A percentile compares a stretch with the other conserved stretches of the same genome.
phyloP scores from a whole-genome alignment of 495 filamentous ascomycete genomes.

The Copromyces sp. region DNA sequence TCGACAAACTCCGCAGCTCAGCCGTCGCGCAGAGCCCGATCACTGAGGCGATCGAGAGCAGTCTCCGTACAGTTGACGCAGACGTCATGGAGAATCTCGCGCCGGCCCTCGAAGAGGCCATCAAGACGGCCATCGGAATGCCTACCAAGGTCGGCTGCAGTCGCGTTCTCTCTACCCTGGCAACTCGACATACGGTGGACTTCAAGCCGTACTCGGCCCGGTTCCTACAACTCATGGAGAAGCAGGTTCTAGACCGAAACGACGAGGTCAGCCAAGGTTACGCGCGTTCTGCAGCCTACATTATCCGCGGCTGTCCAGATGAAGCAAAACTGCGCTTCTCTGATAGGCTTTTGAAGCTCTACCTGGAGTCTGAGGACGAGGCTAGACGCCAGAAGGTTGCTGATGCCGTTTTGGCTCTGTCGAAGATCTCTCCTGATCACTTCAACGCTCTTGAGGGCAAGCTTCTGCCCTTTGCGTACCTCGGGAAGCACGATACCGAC shows the following conservation, averaged over 20 bases:
- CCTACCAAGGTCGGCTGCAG: slow-evolving; percentile 87
- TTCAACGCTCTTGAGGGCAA: slow-evolving; percentile 66
- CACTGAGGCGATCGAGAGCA: slow-evolving; percentile 86
- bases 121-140: slow-evolving; percentile 79
- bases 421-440: slow-evolving; percentile 80
- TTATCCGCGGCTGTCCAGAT: slow-evolving; percentile 63
- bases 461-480: slow-evolving; percentile 76
- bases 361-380: slow-evolving; percentile 71
- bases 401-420: slow-evolving; percentile 66
- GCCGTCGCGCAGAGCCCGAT: slow-evolving; percentile 78
- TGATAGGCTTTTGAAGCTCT: slow-evolving; percentile 56
- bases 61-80: slow-evolving; percentile 75
- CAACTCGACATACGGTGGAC: slow-evolving; percentile 60
- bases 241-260: slow-evolving; percentile 77
- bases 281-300: slow-evolving; percentile 75
- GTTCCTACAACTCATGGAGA: slow-evolving; percentile 67
- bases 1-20: slow-evolving; percentile 75
- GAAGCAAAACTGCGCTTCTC: slow-evolving; percentile 58
- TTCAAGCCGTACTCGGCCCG: slow-evolving; percentile 68
- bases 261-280: slow-evolving; percentile 82
- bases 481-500: slow-evolving; percentile 75
- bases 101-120: slow-evolving; percentile 57
- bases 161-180: slow-evolving; percentile 77
- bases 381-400: slow-evolving; percentile 60
- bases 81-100: slow-evolving; percentile 63